Base-by-base conservation (phyloP, 495 filamentous ascomycete species). In the Cercophora scortea region DNA sequence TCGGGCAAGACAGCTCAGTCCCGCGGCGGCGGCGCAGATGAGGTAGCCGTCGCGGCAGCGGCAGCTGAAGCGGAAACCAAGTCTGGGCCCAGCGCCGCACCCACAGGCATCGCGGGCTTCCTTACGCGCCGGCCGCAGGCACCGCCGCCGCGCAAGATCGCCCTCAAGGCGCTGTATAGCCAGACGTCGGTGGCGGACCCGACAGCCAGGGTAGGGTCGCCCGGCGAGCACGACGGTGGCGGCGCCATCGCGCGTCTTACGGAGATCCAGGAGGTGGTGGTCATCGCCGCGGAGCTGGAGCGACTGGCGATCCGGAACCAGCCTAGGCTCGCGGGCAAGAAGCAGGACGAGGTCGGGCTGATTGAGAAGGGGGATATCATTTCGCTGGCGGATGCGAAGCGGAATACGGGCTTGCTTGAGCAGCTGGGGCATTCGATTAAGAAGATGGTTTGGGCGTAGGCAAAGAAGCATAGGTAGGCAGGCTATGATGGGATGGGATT, bases 321-420 rank as follows among this genome's bases (percentile, higher is more conserved):
- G 55, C 67, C 69, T 18, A 50, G 53, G 35, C 50, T 62, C 32
- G 63, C 64, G 54, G 64, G 61, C 25, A 65, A 57, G 35, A 65
- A 64, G 50, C 61, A 35, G 8, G 64, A 61, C 35, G 62, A 65
- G 39, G 60, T 60, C 36, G 61, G 60, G 13, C 68, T 80, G 40
- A 71, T 93, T 17, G 81, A 89, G 59, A 77, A 83, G 51, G 80
- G 74, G 13, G 88, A 94, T 65, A 86, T 96, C 43, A 89, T 96
- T 35, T 83, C 82, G 6, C 61, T 93, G 54, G 80, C 77, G 3
- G 90, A 96, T 63, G 93, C 93, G 53, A 90, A 80, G 81, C 89
- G 81, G 72, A 88, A 84, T 50, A 96, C 92, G 3, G 87, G 89
- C 6, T 73, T 90, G 61, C 63, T 98, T 42, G 91, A 98, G 72